A percentile compares a stretch with the other conserved stretches of the same genome.
Conservation (phyloP, 495 filamentous ascomycete species). For the Aspergillus heteromorphus region DNA sequence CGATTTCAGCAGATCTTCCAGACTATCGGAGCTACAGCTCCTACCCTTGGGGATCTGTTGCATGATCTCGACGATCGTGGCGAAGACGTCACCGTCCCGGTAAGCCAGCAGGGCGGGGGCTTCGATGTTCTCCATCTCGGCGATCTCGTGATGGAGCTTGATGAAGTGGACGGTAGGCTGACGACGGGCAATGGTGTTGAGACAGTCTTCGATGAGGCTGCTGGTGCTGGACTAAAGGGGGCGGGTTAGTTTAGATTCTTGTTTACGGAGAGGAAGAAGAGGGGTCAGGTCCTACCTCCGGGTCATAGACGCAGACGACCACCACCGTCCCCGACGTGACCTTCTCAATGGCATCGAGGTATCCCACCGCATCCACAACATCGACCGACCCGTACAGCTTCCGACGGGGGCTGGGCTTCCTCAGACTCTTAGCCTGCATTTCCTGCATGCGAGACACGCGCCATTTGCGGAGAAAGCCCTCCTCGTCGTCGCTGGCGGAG, state of each 20-base stretch:
- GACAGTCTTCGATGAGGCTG: conserved; percentile 66
- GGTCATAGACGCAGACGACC: conserved; percentile 93
- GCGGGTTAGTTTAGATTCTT: conserved; percentile 22
- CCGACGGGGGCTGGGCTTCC: conserved; percentile 60
- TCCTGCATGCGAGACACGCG: conserved; percentile 71
- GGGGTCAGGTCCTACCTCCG: conserved; percentile 55
- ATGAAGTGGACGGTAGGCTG: conserved; percentile 75
- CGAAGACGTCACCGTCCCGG: conserved; percentile 81
- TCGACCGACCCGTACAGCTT: conserved; percentile 72
- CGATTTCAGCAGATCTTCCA: conserved; percentile 59
- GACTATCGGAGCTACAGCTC: conserved; percentile 50
- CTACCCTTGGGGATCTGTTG: conserved; percentile 72
- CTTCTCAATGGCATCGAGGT: conserved; percentile 92
- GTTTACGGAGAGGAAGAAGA: conserved; percentile 16
- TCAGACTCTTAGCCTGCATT: conserved; percentile 54
- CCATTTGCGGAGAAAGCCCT: conserved; percentile 80
- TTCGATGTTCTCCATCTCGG: conserved; percentile 88
- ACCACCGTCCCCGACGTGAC: conserved; percentile 75
- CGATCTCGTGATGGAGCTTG: conserved; percentile 85
- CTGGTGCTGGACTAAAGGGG: conserved; percentile 65
- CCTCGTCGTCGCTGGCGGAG: conserved; percentile 60
- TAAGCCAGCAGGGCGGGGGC: conserved; percentile 89
- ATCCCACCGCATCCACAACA: conserved; percentile 82
- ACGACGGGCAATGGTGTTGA: conserved; percentile 63
- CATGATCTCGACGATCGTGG: conserved; percentile 79